Percentiles rank a stretch among this genome's conserved stretches.
phyloP scores from a whole-genome alignment of 768 basidiomycete genomes.

The Hericium coralloides region DNA sequence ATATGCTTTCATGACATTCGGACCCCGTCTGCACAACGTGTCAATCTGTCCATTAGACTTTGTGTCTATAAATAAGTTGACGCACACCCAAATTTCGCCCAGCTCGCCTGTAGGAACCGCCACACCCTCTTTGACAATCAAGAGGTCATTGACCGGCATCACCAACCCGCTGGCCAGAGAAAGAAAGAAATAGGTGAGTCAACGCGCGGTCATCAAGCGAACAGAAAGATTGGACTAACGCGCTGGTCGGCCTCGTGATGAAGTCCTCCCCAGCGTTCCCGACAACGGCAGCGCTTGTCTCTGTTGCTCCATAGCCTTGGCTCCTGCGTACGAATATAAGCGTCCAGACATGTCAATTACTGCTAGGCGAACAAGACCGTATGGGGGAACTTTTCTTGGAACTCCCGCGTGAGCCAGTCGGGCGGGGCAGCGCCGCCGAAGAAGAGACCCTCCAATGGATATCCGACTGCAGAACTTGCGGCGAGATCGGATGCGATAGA shows the following conservation, averaged over 20 bases:
- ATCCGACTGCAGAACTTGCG: constrained; percentile 37
- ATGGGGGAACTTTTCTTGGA: constrained; percentile 37
- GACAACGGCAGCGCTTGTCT: constrained; percentile 51
- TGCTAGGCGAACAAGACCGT: constrained; percentile 31
- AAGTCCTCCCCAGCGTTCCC: constrained; percentile 55
- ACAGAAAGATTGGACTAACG: constrained; percentile 26
- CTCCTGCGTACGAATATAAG: constrained; percentile 24
- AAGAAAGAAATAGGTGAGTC: constrained; percentile 3
- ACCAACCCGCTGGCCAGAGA: constrained; percentile 36
- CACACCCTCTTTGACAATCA: constrained; percentile 32
- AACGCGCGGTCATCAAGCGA: background rate
- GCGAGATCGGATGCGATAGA: constrained; percentile 53
- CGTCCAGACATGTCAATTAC: background rate
- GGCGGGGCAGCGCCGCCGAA: constrained; percentile 48
- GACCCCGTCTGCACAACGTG: constrained; percentile 32
- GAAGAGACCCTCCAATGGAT: constrained; percentile 38
- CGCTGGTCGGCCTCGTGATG: constrained; percentile 37
- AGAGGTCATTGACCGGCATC: constrained; percentile 47
- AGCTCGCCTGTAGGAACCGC: constrained; percentile 16
- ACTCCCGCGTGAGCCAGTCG: constrained; percentile 36
- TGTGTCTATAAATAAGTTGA: background rate
- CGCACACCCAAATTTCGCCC: constrained; percentile 28
- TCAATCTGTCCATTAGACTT: no score
- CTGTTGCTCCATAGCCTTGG: constrained; percentile 51
- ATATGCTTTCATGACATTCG: constrained; percentile 55